Evolutionary conservation across 768 basidiomycete species (phyloP).

Genomic region (Calvatia gigantea): DNA sequence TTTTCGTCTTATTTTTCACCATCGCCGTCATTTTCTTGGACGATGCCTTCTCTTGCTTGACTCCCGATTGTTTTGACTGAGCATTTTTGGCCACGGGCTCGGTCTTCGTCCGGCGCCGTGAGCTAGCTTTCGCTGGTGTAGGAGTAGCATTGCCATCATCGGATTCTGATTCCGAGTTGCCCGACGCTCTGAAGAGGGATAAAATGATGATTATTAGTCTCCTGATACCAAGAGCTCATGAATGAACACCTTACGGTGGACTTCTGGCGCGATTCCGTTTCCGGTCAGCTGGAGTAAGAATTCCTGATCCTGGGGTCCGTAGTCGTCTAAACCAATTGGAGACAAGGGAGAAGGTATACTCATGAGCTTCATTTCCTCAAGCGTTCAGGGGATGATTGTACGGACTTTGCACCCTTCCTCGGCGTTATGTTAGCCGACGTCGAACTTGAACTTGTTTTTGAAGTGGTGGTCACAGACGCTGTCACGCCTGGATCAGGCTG

Average conservation of each 20-base stretch:
- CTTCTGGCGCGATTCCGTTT: conserved; percentile 6
- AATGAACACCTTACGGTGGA: background rate
- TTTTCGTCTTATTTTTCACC: background rate
- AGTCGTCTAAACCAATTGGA: background rate
- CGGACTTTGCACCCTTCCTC: conserved; percentile 10
- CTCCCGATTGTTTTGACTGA: background rate
- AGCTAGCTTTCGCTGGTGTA: conserved; percentile 5
- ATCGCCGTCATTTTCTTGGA: background rate
- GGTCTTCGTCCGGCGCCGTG: background rate
- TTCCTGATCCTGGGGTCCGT: background rate
- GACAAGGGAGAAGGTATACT: background rate
- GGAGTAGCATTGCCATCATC: conserved; percentile 8
- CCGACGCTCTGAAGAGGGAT: background rate
- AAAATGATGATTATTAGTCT: background rate
- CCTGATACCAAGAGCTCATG: background rate
- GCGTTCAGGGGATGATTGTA: background rate
- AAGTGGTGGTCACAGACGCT: background rate
- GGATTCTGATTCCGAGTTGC: conserved; percentile 2
- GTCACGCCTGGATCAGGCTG: background rate
- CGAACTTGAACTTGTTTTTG: background rate
- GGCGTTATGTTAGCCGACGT: background rate
- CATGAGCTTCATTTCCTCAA: background rate
- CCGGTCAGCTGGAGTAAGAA: conserved; percentile 7
- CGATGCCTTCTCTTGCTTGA: background rate
- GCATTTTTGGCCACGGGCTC: background rate